A percentile compares a stretch with the other conserved stretches of the same genome.
Evolutionary conservation across 1,139 yeast genomes (phyloP).

Genomic region (Nakaseomyces kungkrabaensis): DNA sequence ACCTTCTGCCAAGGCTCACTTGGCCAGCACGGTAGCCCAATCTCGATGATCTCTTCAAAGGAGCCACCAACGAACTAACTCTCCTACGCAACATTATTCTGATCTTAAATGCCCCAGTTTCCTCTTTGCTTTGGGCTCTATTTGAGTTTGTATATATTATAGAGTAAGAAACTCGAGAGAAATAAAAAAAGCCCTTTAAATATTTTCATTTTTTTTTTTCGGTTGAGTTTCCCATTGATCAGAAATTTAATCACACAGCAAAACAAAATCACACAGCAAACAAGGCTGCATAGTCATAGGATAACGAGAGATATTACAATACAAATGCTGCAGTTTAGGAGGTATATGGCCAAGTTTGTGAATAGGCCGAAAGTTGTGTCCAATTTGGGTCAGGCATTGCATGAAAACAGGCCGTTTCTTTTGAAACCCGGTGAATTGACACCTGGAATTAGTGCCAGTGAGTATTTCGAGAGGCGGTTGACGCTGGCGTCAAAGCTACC

Average conservation of each 20-base stretch:
- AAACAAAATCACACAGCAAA: too few relatives aligned
- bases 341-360: constrained; percentile 6
- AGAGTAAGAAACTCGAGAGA: too few relatives aligned
- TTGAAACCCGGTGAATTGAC: constrained; percentile 72
- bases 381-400: constrained; percentile 72
- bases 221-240: too few relatives aligned
- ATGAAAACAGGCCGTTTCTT: constrained; percentile 73
- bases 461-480: constrained; percentile 65
- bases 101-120: too few relatives aligned
- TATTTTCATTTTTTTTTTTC: too few relatives aligned
- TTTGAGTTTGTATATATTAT: too few relatives aligned
- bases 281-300: too few relatives aligned
- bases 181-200: too few relatives aligned
- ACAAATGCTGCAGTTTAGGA: not conserved
- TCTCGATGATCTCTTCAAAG: not conserved
- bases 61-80: not conserved
- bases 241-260: too few relatives aligned
- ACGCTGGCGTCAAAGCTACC: constrained; percentile 50
- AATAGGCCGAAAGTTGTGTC: constrained; percentile 14
- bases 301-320: too few relatives aligned
- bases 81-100: not conserved
- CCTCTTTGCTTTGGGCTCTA: too few relatives aligned
- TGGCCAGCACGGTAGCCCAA: not conserved
- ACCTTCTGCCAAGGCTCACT: constrained; percentile 8
- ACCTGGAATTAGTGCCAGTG: constrained; percentile 77